Evolutionary conservation across 208 protist genomes (phyloP).

Genomic region (Acanthamoeba culbertsoni): DNA sequence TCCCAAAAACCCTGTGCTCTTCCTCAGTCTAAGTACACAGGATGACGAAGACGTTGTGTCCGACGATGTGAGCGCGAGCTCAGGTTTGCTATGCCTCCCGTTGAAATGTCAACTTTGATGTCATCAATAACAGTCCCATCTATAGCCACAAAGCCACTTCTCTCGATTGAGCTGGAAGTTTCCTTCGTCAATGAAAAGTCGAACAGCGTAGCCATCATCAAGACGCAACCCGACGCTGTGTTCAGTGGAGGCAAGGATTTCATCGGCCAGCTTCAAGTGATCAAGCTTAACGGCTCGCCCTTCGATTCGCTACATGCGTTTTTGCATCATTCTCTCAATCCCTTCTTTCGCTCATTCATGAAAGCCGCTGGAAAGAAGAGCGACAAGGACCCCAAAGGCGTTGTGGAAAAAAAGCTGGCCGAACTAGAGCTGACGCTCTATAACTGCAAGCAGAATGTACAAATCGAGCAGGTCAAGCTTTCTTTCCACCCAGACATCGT

Average conservation of each 20-base stretch:
- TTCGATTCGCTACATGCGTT: constrained; percentile 79
- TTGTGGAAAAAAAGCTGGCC: constrained; percentile 76
- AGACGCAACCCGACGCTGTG: background rate
- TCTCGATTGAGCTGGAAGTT: constrained; percentile 43
- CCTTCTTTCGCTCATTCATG: constrained; percentile 76
- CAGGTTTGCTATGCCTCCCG: too few relatives aligned
- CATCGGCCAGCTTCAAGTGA: constrained; percentile 66
- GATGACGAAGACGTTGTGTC: background rate
- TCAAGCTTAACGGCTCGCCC: constrained; percentile 77
- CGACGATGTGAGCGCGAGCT: too few relatives aligned
- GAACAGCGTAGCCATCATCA: constrained; percentile 11
- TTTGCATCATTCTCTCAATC: constrained; percentile 76
- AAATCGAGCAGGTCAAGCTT: constrained; percentile 80
- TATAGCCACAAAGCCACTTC: background rate
- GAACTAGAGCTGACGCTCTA: constrained; percentile 82
- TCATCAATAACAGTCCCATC: too few relatives aligned
- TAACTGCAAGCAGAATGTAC: constrained; percentile 82
- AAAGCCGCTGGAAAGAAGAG: background rate
- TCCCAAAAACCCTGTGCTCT: constrained; percentile 3
- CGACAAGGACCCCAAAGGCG: background rate
- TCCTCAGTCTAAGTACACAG: background rate
- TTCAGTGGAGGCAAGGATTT: constrained; percentile 15
- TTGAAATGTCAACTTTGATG: too few relatives aligned
- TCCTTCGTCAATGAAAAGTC: constrained; percentile 20
- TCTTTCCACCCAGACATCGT: constrained; percentile 75